Percentiles rank a stretch among this genome's conserved stretches.
Conservation (phyloP, 306 rosid species). For the Hippophae rhamnoides region DNA sequence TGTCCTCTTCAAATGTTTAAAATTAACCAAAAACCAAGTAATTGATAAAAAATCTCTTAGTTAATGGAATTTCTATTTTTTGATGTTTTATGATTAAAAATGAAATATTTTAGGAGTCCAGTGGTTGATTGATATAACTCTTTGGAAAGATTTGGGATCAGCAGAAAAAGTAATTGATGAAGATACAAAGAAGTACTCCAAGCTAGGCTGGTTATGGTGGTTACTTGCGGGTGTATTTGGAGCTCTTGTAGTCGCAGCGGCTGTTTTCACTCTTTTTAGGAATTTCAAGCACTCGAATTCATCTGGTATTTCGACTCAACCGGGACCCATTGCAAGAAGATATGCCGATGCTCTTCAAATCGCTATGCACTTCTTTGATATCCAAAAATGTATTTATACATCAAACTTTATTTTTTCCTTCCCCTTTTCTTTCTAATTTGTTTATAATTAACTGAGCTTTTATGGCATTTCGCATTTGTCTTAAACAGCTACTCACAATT, state of each 20-base stretch:
- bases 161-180: constrained; percentile 19
- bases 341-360: constrained; percentile 35
- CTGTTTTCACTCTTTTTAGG: constrained; percentile 17
- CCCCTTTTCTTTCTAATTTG: too few species aligned
- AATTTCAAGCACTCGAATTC: constrained; percentile 17
- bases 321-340: constrained; percentile 25
- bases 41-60: too few species aligned
- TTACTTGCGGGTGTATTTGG: constrained; percentile 23
- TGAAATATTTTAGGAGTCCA: too few species aligned
- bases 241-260: constrained; percentile 26
- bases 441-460: too few species aligned
- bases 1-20: too few species aligned
- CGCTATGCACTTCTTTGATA: constrained; percentile 48
- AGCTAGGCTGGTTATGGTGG: constrained; percentile 28
- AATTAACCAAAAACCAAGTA: too few species aligned
- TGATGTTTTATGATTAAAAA: too few species aligned
- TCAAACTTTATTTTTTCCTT: neutral
- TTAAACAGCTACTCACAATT: too few species aligned
- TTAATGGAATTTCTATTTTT: too few species aligned
- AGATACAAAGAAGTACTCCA: constrained; percentile 12
- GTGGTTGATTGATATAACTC: too few species aligned
- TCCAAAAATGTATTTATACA: constrained; percentile 38
- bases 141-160: too few species aligned
- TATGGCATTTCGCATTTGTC: too few species aligned
- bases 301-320: neutral